A percentile compares a stretch with the other conserved stretches of the same genome.
These are phyloP conservation scores for Knoxdaviesia capensis DNA, from an alignment of 2,329 filamentous ascomycete genomes.

Conservation along the genomic window DNA sequence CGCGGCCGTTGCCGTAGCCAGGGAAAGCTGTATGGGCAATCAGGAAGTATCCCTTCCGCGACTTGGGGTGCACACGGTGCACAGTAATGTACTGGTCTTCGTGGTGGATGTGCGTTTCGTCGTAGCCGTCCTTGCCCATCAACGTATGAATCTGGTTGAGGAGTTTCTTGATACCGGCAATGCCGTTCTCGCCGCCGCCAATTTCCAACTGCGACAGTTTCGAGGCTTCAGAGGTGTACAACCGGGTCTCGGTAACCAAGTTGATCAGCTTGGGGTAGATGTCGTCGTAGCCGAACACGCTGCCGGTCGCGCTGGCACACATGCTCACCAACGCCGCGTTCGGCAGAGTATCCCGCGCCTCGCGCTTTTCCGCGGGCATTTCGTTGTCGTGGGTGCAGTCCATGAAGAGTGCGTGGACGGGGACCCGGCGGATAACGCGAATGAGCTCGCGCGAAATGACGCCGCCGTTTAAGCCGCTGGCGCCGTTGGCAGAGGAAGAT, in stretches of 20 bases:
- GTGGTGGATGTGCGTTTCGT: conserved; percentile 92
- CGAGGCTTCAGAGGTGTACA: conserved; percentile 65
- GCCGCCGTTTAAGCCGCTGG: conserved; percentile 9
- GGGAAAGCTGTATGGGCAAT: conserved; percentile 94
- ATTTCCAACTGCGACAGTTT: conserved; percentile 34
- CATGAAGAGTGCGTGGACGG: conserved; percentile 91
- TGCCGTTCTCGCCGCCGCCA: conserved; percentile 59
- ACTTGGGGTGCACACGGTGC: conserved; percentile 81
- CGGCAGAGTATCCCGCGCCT: conserved; percentile 81
- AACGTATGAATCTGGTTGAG: conserved; percentile 86
- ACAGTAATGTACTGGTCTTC: conserved; percentile 93
- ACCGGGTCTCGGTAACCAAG: conserved; percentile 69
- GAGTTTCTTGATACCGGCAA: conserved; percentile 77
- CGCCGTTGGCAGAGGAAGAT: conserved; percentile 6
- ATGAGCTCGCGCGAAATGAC: conserved; percentile 40
- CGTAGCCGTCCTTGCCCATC: conserved; percentile 89
- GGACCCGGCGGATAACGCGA: conserved; percentile 65
- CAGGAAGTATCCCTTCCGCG: conserved; percentile 81
- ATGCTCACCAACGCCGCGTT: conserved; percentile 89
- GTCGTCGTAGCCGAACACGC: conserved; percentile 96
- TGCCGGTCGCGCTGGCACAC: conserved; percentile 86
- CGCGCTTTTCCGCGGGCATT: conserved; percentile 82
- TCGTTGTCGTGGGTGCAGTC: conserved; percentile 97
- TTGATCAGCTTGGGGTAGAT: conserved; percentile 89
- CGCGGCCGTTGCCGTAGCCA: conserved; percentile 70